These are phyloP conservation scores for Posidonia australis DNA, from an alignment of 106 monocot species.

Conservation along the genomic window DNA sequence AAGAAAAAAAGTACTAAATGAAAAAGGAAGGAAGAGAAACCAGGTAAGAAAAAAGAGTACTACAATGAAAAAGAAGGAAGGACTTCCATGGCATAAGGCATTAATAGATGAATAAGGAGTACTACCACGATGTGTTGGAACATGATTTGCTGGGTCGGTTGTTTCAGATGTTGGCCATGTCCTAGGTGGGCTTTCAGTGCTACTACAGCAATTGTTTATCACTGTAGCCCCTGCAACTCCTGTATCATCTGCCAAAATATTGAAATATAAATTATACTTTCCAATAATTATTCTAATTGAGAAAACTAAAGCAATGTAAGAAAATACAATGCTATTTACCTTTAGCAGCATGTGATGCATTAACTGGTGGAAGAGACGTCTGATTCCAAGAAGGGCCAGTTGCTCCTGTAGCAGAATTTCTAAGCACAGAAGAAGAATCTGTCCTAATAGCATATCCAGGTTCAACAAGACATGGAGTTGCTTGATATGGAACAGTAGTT, in stretches of 20 bases:
- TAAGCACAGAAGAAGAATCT: slow-evolving; percentile 51
- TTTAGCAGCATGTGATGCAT: slow-evolving; percentile 30
- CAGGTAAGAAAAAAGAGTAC: neutral
- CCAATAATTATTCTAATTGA: neutral
- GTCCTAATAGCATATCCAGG: slow-evolving; percentile 29
- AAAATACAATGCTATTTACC: slow-evolving; percentile 18
- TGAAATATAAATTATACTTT: neutral
- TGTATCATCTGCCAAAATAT: slow-evolving; percentile 44
- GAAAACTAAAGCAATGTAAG: neutral
- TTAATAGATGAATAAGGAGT: neutral
- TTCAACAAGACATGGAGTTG: slow-evolving; percentile 34
- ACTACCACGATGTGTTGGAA: slow-evolving; percentile 51
- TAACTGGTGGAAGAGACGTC: slow-evolving; percentile 31
- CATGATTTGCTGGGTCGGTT: slow-evolving; percentile 55
- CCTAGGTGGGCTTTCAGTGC: slow-evolving; percentile 40
- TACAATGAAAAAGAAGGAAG: slow-evolving; percentile 31
- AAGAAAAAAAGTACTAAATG: neutral
- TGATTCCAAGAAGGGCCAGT: slow-evolving; percentile 50
- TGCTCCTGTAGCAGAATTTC: slow-evolving; percentile 38
- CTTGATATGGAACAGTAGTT: slow-evolving; percentile 35
- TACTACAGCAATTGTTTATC: slow-evolving; percentile 53
- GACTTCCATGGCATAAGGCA: neutral
- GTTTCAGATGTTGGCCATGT: slow-evolving; percentile 38
- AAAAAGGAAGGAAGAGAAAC: neutral
- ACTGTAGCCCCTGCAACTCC: slow-evolving; percentile 21